phyloP scores from a whole-genome alignment of 2,329 filamentous ascomycete species.

The Ilyonectria robusta region DNA sequence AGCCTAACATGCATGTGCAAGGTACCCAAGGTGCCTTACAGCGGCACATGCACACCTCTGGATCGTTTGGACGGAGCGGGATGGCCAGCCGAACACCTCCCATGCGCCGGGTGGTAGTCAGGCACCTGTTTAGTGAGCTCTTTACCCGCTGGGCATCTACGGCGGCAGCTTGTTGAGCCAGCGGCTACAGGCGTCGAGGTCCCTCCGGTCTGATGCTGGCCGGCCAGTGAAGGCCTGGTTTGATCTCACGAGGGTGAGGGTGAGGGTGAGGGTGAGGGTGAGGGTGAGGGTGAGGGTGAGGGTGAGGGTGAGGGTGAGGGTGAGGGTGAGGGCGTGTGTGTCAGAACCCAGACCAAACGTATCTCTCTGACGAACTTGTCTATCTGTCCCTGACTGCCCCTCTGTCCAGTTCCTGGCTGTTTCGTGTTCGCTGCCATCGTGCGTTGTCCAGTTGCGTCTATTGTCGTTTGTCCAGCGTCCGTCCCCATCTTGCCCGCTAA shows the following conservation, averaged over 20 bases:
- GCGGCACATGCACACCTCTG: neutral
- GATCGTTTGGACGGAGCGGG: neutral
- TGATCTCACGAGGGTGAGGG: neutral
- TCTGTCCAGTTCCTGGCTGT: neutral
- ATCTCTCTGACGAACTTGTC: neutral
- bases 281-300: too few species aligned
- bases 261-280: too few species aligned
- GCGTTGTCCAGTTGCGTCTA: neutral
- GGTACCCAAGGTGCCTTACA: neutral
- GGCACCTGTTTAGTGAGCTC: conserved; percentile 22
- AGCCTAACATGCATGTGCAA: conserved; percentile 8
- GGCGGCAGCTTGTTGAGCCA: conserved; percentile 4
- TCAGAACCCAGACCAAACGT: conserved; percentile 1
- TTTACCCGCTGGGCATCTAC: conserved; percentile 22
- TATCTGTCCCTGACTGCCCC: too few species aligned
- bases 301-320: too few species aligned
- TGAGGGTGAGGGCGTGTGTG: neutral
- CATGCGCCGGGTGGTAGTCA: conserved; percentile 13
- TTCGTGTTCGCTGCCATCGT: neutral
- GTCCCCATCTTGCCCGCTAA: neutral
- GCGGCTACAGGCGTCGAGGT: conserved; percentile 22
- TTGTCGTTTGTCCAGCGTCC: neutral
- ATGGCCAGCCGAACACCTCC: neutral
- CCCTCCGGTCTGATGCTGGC: neutral
- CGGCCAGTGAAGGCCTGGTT: neutral